These are phyloP conservation scores for Puccinia triticina DNA, from an alignment of 1,284 basidiomycete genomes.

Conservation along the genomic window DNA sequence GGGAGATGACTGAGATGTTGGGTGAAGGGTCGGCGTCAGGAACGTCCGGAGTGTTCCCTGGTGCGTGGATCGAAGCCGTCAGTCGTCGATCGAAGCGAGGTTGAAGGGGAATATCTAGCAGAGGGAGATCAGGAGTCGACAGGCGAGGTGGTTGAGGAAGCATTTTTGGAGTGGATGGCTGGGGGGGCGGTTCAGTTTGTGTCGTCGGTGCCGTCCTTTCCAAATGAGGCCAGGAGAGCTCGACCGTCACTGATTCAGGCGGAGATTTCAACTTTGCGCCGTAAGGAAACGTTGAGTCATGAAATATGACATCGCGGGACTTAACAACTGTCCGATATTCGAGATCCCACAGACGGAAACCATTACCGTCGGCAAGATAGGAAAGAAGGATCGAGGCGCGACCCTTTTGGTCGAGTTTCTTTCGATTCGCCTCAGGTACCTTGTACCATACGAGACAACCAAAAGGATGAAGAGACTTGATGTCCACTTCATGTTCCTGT, in stretches of 20 bases:
- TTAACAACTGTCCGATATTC: background rate
- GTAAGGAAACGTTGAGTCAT: background rate
- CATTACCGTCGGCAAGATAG: background rate
- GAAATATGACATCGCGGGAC: background rate
- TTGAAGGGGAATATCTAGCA: background rate
- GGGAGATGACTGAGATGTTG: too few relatives aligned
- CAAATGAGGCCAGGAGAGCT: background rate
- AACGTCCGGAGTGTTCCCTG: background rate
- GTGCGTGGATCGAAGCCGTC: background rate
- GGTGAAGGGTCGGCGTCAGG: too few relatives aligned
- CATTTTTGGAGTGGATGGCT: too few relatives aligned
- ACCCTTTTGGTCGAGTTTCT: background rate
- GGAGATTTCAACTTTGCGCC: background rate
- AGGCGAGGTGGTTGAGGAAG: too few relatives aligned
- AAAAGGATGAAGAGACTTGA: background rate
- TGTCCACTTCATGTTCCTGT: background rate
- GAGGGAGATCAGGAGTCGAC: too few relatives aligned
- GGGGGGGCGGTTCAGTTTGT: background rate
- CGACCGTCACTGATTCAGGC: background rate
- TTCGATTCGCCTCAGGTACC: slow-evolving; percentile 18
- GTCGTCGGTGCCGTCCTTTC: background rate
- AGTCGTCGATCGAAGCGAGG: background rate
- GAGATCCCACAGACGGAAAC: slow-evolving; percentile 17
- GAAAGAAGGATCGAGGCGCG: background rate
- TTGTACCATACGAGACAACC: slow-evolving; percentile 6